These are phyloP conservation scores for Coemansia sp. DNA, from an alignment of 192 early-diverging fungal genomes.

Conservation along the genomic window DNA sequence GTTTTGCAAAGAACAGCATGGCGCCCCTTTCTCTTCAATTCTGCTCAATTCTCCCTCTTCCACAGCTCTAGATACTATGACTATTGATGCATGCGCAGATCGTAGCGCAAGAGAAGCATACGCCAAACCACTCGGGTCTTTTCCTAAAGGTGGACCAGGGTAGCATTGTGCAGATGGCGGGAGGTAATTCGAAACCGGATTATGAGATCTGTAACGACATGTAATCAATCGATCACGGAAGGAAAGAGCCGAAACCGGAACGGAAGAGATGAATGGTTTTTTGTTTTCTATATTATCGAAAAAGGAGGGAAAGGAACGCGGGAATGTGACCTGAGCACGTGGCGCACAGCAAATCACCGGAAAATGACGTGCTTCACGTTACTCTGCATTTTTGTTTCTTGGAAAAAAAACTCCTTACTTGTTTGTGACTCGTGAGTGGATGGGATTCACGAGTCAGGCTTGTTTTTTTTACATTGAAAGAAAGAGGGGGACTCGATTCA, in stretches of 20 bases:
- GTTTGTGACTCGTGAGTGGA: neutral
- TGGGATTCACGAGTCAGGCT: neutral
- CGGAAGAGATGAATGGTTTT: neutral
- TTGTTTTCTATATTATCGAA: neutral
- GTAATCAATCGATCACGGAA: too few relatives aligned
- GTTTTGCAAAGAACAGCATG: neutral
- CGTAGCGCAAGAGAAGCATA: too few relatives aligned
- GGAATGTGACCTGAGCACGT: slow-evolving; percentile 1
- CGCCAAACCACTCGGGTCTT: too few relatives aligned
- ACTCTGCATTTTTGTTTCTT: too few relatives aligned
- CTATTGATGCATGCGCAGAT: neutral
- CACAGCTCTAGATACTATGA: neutral
- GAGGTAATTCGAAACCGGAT: too few relatives aligned
- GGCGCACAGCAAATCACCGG: neutral
- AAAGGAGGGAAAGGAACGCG: neutral
- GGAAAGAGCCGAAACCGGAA: too few relatives aligned
- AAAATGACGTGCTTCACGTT: neutral
- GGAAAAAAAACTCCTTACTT: neutral
- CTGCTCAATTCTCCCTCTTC: neutral
- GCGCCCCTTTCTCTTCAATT: neutral
- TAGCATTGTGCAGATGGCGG: too few relatives aligned
- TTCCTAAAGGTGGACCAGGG: too few relatives aligned
- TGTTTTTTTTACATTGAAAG: neutral
- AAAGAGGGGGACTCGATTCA: neutral
- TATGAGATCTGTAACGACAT: too few relatives aligned